phyloP scores from a whole-genome alignment of 2,329 filamentous ascomycete species.

The Bisporella sp. region DNA sequence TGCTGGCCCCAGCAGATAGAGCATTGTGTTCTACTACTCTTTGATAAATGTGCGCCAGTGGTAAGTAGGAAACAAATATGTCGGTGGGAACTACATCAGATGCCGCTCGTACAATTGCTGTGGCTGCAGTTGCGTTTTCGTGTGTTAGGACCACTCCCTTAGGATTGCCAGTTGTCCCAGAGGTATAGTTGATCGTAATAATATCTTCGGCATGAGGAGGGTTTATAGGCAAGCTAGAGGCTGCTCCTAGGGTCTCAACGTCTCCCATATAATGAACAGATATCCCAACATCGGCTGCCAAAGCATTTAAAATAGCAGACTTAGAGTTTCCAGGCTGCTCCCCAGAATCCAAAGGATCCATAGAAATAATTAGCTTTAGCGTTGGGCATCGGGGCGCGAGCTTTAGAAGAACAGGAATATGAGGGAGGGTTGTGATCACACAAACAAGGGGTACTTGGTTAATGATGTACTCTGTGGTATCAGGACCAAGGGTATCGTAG shows the following conservation, averaged over 20 bases:
- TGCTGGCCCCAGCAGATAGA: slow-evolving; percentile 62
- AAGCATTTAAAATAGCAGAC: slow-evolving; percentile 63
- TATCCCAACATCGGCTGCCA: slow-evolving; percentile 70
- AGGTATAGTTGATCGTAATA: slow-evolving; percentile 88
- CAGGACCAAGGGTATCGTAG: slow-evolving; percentile 90
- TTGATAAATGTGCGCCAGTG: slow-evolving; percentile 89
- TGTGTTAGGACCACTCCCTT: slow-evolving; percentile 85
- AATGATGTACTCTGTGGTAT: slow-evolving; percentile 91
- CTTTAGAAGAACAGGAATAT: slow-evolving; percentile 76
- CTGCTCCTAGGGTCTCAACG: slow-evolving; percentile 73
- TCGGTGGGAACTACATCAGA: slow-evolving; percentile 46
- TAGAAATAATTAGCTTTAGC: slow-evolving; percentile 80
- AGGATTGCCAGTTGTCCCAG: slow-evolving; percentile 74
- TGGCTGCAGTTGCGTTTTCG: slow-evolving; percentile 68
- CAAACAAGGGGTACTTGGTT: slow-evolving; percentile 75
- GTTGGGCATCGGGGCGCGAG: slow-evolving; percentile 67
- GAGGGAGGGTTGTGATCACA: slow-evolving; percentile 71
- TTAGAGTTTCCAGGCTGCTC: slow-evolving; percentile 76
- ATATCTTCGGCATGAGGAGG: slow-evolving; percentile 69
- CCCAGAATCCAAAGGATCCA: slow-evolving; percentile 76
- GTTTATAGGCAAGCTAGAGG: slow-evolving; percentile 62
- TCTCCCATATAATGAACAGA: slow-evolving; percentile 71
- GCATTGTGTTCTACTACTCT: slow-evolving; percentile 73
- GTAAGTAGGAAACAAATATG: slow-evolving; percentile 77
- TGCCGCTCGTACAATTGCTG: slow-evolving; percentile 51